These are phyloP conservation scores for Histomonas meleagridis DNA, from an alignment of 208 protist genomes.

Conservation along the genomic window DNA sequence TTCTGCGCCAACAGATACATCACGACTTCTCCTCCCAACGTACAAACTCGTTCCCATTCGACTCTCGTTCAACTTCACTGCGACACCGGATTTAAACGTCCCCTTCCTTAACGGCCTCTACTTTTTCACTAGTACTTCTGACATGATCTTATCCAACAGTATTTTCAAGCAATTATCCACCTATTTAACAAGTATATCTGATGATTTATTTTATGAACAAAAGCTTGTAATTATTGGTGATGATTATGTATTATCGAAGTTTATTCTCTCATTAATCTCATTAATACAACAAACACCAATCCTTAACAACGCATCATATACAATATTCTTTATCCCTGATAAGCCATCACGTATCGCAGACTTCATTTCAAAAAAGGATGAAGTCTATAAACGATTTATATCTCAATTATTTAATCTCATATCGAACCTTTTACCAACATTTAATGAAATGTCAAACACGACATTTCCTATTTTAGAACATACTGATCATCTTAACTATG, in stretches of 20 bases:
- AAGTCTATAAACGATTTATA: background rate
- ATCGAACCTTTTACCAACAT: background rate
- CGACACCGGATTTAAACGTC: background rate
- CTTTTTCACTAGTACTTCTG: no score
- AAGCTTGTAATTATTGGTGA: background rate
- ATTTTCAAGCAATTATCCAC: no score
- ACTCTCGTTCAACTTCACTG: no score
- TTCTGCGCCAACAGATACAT: no score
- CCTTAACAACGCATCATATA: background rate
- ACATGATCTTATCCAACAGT: no score
- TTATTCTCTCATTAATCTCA: background rate
- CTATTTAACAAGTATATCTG: no score
- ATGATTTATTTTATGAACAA: background rate
- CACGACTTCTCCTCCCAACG: no score
- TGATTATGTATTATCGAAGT: background rate
- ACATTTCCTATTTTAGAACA: background rate
- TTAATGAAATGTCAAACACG: background rate
- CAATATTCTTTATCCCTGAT: background rate
- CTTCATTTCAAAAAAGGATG: background rate
- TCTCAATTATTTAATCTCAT: background rate
- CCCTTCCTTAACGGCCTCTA: no score
- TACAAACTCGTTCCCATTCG: no score
- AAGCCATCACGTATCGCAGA: background rate
- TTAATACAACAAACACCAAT: background rate
- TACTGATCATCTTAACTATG: background rate